Evolutionary conservation across 164 flowering plant species (phyloP).

Genomic region (Amborella trichopoda): DNA sequence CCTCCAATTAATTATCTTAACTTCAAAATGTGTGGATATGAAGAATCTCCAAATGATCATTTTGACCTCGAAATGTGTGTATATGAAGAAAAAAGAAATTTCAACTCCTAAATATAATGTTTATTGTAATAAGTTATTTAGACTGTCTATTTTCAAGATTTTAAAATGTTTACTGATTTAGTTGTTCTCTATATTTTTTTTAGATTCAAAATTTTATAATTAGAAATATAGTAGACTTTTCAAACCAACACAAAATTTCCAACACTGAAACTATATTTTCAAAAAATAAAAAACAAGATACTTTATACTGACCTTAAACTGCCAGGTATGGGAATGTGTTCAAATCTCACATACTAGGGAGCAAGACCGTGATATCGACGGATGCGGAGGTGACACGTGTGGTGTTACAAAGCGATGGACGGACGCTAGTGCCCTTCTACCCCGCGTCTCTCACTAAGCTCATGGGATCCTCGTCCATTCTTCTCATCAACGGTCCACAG

Average conservation of each 20-base stretch:
- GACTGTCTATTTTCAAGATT: too few relatives aligned
- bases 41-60: too few relatives aligned
- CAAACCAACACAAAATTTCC: background rate
- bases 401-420: conserved; percentile 74
- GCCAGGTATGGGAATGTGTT: conserved; percentile 93
- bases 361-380: conserved; percentile 66
- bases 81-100: too few relatives aligned
- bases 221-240: background rate
- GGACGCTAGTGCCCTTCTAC: conserved; percentile 63
- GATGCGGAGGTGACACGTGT: conserved; percentile 76
- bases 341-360: conserved; percentile 90
- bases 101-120: too few relatives aligned
- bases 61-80: too few relatives aligned
- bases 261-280: background rate
- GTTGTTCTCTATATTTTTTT: too few relatives aligned
- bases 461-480: conserved; percentile 86
- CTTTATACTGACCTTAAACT: background rate
- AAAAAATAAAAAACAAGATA: background rate
- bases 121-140: too few relatives aligned
- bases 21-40: too few relatives aligned
- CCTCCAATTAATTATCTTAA: too few relatives aligned
- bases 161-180: too few relatives aligned
- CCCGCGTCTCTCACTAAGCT: conserved; percentile 80
- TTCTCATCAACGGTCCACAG: conserved; percentile 67
- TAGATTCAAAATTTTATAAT: too few relatives aligned